Conservation (phyloP, 129 eudicot species). For the Flaveria bidentis region DNA sequence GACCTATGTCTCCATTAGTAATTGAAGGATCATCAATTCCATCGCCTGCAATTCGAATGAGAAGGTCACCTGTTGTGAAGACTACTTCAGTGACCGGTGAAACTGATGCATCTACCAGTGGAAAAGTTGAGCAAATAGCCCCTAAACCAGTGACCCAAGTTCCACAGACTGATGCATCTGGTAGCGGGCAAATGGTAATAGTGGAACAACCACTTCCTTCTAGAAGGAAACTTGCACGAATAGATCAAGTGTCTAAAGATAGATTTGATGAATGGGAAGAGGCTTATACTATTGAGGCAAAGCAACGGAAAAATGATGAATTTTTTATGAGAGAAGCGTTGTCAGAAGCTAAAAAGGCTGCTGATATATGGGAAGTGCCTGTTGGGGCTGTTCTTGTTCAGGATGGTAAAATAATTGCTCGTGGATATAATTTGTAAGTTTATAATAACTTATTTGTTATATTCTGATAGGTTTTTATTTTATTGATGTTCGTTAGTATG, state of each 20-base stretch:
- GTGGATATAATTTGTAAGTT: constrained; percentile 91
- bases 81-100: constrained; percentile 36
- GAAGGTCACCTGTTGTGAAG: constrained; percentile 54
- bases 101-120: constrained; percentile 46
- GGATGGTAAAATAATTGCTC: constrained; percentile 83
- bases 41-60: constrained; percentile 52
- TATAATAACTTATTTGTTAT: neutral
- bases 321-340: constrained; percentile 90
- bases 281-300: constrained; percentile 69
- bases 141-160: constrained; percentile 21
- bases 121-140: constrained; percentile 18
- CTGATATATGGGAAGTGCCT: constrained; percentile 96
- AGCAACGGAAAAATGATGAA: constrained; percentile 72
- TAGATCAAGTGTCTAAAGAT: constrained; percentile 57
- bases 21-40: constrained; percentile 33
- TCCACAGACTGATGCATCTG: constrained; percentile 24
- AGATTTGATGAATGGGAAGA: constrained; percentile 96
- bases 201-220: constrained; percentile 31
- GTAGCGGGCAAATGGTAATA: constrained; percentile 30
- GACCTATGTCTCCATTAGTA: constrained; percentile 34
- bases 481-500: constrained; percentile 13
- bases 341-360: constrained; percentile 89
- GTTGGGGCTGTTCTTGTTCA: constrained; percentile 96
- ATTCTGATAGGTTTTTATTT: neutral
- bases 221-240: constrained; percentile 57